Evolutionary conservation across 352 stramenopile species (phyloP).

Genomic region (Pythium graminicola): DNA sequence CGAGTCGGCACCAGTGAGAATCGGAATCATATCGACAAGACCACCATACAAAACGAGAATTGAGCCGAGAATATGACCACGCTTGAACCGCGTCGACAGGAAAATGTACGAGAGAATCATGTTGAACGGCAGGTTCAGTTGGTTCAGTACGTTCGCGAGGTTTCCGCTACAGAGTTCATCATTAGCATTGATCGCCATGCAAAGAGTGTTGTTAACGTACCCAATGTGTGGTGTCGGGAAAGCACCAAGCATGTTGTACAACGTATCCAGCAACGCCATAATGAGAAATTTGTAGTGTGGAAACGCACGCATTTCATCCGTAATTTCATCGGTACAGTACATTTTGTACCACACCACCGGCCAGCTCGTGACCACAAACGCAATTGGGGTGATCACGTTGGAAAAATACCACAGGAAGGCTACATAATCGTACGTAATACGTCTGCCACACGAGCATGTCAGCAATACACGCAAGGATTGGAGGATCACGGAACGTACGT

Average conservation of each 20-base stretch:
- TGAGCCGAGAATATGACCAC: slow-evolving; percentile 74
- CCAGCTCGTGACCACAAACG: slow-evolving; percentile 68
- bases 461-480: not conserved
- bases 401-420: slow-evolving; percentile 85
- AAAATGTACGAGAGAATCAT: slow-evolving; percentile 81
- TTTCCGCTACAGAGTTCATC: slow-evolving; percentile 42
- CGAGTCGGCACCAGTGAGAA: slow-evolving; percentile 55
- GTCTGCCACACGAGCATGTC: slow-evolving; percentile 27
- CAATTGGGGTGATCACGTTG: slow-evolving; percentile 73
- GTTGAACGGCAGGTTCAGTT: slow-evolving; percentile 84
- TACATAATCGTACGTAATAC: slow-evolving; percentile 85
- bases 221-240: slow-evolving; percentile 83
- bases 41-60: slow-evolving; percentile 83
- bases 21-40: slow-evolving; percentile 78
- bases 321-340: slow-evolving; percentile 83
- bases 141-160: slow-evolving; percentile 78
- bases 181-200: not conserved
- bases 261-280: slow-evolving; percentile 81
- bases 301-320: slow-evolving; percentile 70
- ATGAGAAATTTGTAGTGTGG: slow-evolving; percentile 84
- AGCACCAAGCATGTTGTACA: slow-evolving; percentile 76
- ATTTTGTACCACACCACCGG: slow-evolving; percentile 82
- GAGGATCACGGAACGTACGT: slow-evolving; percentile 43
- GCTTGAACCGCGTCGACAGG: slow-evolving; percentile 73
- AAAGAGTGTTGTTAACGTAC: slow-evolving; percentile 30